phyloP scores from a whole-genome alignment of 2,329 filamentous ascomycete species.

The Botrytis fragariae region DNA sequence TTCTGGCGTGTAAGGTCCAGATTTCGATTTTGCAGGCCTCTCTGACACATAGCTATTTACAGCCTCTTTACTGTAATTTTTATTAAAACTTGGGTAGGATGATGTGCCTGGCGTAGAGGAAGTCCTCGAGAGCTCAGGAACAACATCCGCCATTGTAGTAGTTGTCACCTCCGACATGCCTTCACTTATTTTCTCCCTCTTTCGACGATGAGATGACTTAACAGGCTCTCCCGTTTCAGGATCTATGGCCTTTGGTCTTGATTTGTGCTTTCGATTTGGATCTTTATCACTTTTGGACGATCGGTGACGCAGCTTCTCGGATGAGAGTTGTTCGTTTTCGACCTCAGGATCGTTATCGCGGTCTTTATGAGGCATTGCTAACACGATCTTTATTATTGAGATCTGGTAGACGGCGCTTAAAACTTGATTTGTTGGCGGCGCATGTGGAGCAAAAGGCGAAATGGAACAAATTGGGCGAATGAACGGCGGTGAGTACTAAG shows the following conservation, averaged over 20 bases:
- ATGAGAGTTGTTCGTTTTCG: conserved; percentile 31
- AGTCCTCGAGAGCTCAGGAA: conserved; percentile 45
- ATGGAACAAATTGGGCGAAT: conserved; percentile 13
- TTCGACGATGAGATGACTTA: conserved; percentile 34
- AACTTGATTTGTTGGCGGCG: conserved; percentile 22
- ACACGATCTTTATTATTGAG: conserved; percentile 7
- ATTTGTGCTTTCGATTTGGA: conserved; percentile 38
- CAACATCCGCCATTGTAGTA: conserved; percentile 47
- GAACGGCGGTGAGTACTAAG: conserved; percentile 21
- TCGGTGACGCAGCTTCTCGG: conserved; percentile 33
- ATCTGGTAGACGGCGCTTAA: conserved; percentile 20
- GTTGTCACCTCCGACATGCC: conserved; percentile 30
- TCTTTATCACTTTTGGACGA: conserved; percentile 36
- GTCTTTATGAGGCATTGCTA: conserved; percentile 24
- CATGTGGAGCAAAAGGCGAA: conserved; percentile 18
- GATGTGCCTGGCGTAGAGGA: conserved; percentile 37
- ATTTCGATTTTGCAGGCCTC: conserved; percentile 27
- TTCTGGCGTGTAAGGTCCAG: conserved; percentile 61
- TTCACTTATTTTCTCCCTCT: conserved; percentile 31
- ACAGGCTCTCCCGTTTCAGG: conserved; percentile 37
- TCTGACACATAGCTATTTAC: conserved; percentile 52
- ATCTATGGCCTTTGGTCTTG: conserved; percentile 35
- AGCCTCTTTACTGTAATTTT: conserved; percentile 86
- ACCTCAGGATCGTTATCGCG: conserved; percentile 32
- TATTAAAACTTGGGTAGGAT: conserved; percentile 77